Evolutionary conservation across 805 yeast species (phyloP).

Genomic region (Candida railenensis): DNA sequence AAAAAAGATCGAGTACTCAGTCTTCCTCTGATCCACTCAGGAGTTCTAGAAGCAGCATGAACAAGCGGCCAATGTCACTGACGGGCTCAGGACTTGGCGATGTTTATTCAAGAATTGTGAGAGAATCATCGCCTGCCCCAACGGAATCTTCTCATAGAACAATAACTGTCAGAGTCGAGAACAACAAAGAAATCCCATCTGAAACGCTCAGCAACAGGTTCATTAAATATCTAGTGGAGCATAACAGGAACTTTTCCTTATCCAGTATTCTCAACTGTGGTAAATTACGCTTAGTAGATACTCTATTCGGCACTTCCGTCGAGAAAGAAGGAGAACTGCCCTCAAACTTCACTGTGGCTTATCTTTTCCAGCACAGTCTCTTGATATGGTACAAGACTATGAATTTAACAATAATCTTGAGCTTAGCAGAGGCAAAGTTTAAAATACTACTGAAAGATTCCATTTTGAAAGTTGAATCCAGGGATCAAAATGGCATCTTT

Average conservation of each 20-base stretch:
- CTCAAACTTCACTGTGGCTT: conserved; percentile 16
- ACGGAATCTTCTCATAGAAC: conserved; percentile 18
- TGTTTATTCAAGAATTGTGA: not conserved
- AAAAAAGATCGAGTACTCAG: not conserved
- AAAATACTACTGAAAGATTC: conserved; percentile 18
- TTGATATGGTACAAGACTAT: conserved; percentile 20
- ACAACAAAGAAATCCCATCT: conserved; percentile 17
- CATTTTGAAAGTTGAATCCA: conserved; percentile 18
- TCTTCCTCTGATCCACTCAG: not conserved
- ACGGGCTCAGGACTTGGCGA: not conserved
- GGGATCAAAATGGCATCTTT: conserved; percentile 6
- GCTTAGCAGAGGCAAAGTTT: conserved; percentile 9
- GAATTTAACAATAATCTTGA: conserved; percentile 10
- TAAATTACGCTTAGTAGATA: conserved; percentile 34
- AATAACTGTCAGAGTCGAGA: conserved; percentile 15
- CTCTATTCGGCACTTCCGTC: conserved; percentile 19
- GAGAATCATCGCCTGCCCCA: conserved; percentile 18
- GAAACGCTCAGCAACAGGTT: conserved; percentile 29
- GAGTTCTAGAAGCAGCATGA: not conserved
- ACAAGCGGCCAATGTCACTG: not conserved
- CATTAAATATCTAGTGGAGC: conserved; percentile 25
- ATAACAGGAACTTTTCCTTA: conserved; percentile 21
- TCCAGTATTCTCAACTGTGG: conserved; percentile 31
- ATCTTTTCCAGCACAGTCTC: conserved; percentile 33
- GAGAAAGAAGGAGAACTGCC: conserved; percentile 6